A percentile compares a stretch with the other conserved stretches of the same genome.
Evolutionary conservation across 768 basidiomycete genomes (phyloP).

Genomic region (Pleurotus giganteus): DNA sequence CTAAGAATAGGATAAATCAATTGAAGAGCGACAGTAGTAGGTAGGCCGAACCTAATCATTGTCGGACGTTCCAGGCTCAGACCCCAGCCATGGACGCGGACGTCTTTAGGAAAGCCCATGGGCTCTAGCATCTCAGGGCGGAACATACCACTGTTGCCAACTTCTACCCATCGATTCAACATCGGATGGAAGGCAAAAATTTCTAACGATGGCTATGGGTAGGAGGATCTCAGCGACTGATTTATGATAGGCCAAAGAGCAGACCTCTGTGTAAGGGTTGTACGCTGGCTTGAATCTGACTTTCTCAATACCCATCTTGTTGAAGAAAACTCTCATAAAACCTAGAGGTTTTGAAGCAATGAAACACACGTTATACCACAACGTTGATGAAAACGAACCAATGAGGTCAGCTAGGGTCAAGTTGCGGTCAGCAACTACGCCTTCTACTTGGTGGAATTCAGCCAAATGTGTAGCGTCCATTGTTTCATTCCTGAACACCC

Average conservation of each 20-base stretch:
- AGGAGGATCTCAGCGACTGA: constrained; percentile 5
- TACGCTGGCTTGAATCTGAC: constrained; percentile 98
- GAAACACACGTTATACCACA: not conserved
- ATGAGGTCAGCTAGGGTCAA: constrained; percentile 95
- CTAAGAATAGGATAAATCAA: constrained; percentile 34
- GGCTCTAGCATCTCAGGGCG: constrained; percentile 99
- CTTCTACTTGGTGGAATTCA: constrained; percentile 99
- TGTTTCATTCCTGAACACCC: constrained; percentile 98
- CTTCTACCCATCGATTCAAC: constrained; percentile 94
- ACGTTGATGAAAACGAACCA: constrained; percentile 44
- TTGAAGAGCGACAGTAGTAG: not conserved
- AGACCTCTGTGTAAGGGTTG: constrained; percentile 95
- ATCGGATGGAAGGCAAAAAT: constrained; percentile 98
- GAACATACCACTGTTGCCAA: constrained; percentile 99
- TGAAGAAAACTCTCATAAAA: constrained; percentile 98
- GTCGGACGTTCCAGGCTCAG: constrained; percentile 93
- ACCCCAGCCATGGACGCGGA: constrained; percentile 97
- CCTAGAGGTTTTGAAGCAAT: constrained; percentile 41
- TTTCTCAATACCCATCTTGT: constrained; percentile 93
- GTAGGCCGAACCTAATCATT: constrained; percentile 83
- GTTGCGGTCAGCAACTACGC: constrained; percentile 92
- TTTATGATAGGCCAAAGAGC: not conserved
- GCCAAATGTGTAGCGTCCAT: constrained; percentile 98
- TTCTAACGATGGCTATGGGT: constrained; percentile 82
- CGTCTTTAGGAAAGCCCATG: constrained; percentile 97